Evolutionary conservation across 1,139 yeast genomes (phyloP), one percentile per base, ranked within the genome.

Genomic region (Lodderomyces margitis): DNA sequence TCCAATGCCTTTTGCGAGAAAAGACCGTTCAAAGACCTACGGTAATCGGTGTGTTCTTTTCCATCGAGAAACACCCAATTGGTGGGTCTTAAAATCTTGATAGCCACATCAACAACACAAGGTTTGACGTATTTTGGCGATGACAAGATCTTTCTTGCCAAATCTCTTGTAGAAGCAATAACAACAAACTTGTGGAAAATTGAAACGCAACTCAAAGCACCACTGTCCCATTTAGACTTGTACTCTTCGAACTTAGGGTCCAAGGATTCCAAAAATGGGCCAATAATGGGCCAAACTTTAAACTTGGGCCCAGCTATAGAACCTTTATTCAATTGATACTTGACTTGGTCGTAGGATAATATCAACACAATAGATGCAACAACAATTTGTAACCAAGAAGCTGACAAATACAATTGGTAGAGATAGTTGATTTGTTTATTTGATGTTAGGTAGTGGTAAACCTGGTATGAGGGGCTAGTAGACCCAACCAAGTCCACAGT

Each of bases 41-140:
- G 82, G 69, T 91, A 92, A 64, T 92, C 98, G 46, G 83, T 80
- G 58, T 92, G 98, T 24, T 81, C 94, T 70, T 89, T 88, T 53
- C 98, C 98, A 59, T 92, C 98, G 57, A 89, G 69, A 63, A 92
- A 92, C 38, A 92, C 98, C 98, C 98, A 92, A 71, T 91, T 92
- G 40, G 92, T 75, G 36, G 98, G 97, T 65, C 98, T 80, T 58
- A 92, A 73, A 53, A 92, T 87, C 68, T 91, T 92, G 52, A 81
- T 74, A 16, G 98, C 98, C 42, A 89, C 98, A 60, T 92, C 98
- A 50, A 92, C 98, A 47, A 92, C 96, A 71, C 98, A 92, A 6
- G 98, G 98, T 63, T 89, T 89, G 46, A 88, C 97, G 59, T 75
- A 92, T 45, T 80, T 75, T 27, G 97, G 95, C 21, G 95, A 81